phyloP scores from a whole-genome alignment of 257 asterid species.

The Marsdenia floribunda region DNA sequence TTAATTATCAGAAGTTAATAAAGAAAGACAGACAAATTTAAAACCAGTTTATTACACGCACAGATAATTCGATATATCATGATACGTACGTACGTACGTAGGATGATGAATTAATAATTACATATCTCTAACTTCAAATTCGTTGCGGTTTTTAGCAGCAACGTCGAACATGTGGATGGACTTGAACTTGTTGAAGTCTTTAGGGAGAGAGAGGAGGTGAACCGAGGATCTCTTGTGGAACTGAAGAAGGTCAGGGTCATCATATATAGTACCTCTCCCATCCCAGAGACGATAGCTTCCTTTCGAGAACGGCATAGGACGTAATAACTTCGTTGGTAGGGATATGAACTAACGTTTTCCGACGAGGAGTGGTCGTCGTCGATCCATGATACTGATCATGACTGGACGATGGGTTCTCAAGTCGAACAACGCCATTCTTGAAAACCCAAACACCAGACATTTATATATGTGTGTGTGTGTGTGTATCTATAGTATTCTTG shows the following conservation, averaged over 20 bases:
- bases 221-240: conserved; percentile 61
- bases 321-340: conserved; percentile 43
- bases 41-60: too few species aligned
- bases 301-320: conserved; percentile 51
- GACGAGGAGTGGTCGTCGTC: conserved; percentile 18
- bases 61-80: too few species aligned
- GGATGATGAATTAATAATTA: background rate
- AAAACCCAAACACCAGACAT: conserved; percentile 75
- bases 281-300: conserved; percentile 41
- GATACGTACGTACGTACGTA: too few species aligned
- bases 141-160: conserved; percentile 58
- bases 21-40: too few species aligned
- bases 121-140: conserved; percentile 49
- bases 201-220: conserved; percentile 71
- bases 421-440: conserved; percentile 56
- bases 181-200: conserved; percentile 55
- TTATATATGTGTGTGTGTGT: too few species aligned
- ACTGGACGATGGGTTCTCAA: conserved; percentile 32
- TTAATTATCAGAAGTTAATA: too few species aligned
- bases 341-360: conserved; percentile 48
- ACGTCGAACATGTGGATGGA: conserved; percentile 64
- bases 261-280: conserved; percentile 86
- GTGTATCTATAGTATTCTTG: background rate
- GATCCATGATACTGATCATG: conserved; percentile 27
- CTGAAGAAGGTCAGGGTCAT: conserved; percentile 58